Percentiles rank a stretch among this genome's conserved stretches.
phyloP scores from a whole-genome alignment of 2,329 filamentous ascomycete species.

The Scleromitrula shiraiana region DNA sequence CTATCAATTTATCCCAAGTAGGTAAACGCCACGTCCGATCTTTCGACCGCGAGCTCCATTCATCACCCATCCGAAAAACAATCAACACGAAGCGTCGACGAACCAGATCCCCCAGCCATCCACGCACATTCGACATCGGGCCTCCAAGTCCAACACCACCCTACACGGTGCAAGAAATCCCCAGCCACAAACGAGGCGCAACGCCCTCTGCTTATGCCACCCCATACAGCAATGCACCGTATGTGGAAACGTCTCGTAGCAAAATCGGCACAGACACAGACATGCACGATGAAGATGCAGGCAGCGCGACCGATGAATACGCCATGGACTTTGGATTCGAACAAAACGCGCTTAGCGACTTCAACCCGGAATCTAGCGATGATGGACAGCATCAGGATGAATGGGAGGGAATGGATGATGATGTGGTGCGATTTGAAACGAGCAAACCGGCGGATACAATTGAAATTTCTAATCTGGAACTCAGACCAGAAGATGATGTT shows the following conservation, averaged over 20 bases:
- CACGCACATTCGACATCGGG: conserved; percentile 41
- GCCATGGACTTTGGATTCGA: conserved; percentile 22
- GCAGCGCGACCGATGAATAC: conserved; percentile 22
- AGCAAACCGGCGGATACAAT: neutral
- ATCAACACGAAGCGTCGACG: conserved; percentile 27
- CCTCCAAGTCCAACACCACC: conserved; percentile 24
- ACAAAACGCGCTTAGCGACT: conserved; percentile 17
- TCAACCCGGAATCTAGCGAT: conserved; percentile 9
- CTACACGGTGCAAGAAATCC: conserved; percentile 15
- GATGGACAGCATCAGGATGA: conserved; percentile 6
- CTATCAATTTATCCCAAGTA: conserved; percentile 31
- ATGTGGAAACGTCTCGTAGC: conserved; percentile 15
- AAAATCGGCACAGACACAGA: conserved; percentile 5
- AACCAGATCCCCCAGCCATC: conserved; percentile 48
- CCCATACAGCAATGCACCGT: conserved; percentile 57
- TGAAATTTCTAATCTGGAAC: neutral
- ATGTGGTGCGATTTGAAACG: neutral
- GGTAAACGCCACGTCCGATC: conserved; percentile 41
- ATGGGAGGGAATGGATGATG: conserved; percentile 12
- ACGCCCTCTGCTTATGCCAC: conserved; percentile 68
- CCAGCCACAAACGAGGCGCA: conserved; percentile 34
- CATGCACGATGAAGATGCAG: conserved; percentile 12
- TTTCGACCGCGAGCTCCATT: conserved; percentile 29
- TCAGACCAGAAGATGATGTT: neutral
- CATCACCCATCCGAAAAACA: conserved; percentile 12